phyloP scores from a whole-genome alignment of 495 filamentous ascomycete genomes.

The Hypoxylon trugodes region DNA sequence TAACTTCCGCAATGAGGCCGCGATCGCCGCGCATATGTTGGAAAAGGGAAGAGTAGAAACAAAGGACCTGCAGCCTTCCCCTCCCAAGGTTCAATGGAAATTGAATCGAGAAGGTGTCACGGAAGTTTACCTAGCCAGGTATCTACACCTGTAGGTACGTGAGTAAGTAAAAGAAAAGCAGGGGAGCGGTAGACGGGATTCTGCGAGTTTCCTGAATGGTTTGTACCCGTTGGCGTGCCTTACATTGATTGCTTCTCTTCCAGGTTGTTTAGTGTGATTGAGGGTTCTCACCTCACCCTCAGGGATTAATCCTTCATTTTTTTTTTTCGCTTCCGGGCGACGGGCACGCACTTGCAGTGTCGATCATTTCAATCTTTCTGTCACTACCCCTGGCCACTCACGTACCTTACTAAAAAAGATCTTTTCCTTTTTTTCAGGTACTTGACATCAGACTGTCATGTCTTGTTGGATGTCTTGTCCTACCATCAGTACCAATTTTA shows the following conservation, averaged over 20 bases:
- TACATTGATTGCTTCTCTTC: slow-evolving; percentile 30
- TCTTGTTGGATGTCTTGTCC: slow-evolving; percentile 14
- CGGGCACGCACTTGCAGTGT: slow-evolving; percentile 18
- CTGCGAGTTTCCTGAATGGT: slow-evolving; percentile 30
- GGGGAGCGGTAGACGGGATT: slow-evolving; percentile 12
- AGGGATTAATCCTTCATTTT: no score
- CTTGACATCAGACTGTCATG: slow-evolving; percentile 26
- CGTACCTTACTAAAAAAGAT: no score
- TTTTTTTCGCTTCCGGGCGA: slow-evolving; percentile 25
- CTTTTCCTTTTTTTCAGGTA: neutral
- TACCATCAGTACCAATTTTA: slow-evolving; percentile 29
- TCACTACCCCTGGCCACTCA: slow-evolving; percentile 9
- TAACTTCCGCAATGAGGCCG: slow-evolving; percentile 19
- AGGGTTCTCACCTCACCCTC: neutral
- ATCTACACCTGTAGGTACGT: no score
- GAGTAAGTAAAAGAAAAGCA: slow-evolving; percentile 14
- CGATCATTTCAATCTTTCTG: slow-evolving; percentile 6
- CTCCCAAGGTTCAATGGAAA: slow-evolving; percentile 10
- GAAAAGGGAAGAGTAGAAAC: no score
- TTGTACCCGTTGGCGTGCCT: slow-evolving; percentile 23
- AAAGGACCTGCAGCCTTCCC: slow-evolving; percentile 21
- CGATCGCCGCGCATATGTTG: slow-evolving; percentile 24
- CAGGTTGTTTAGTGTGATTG: no score
- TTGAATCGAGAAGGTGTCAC: slow-evolving; percentile 35
- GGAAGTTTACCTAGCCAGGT: no score